Conservation (phyloP, 192 early-diverging fungal species). For the Coemansia reversa region DNA sequence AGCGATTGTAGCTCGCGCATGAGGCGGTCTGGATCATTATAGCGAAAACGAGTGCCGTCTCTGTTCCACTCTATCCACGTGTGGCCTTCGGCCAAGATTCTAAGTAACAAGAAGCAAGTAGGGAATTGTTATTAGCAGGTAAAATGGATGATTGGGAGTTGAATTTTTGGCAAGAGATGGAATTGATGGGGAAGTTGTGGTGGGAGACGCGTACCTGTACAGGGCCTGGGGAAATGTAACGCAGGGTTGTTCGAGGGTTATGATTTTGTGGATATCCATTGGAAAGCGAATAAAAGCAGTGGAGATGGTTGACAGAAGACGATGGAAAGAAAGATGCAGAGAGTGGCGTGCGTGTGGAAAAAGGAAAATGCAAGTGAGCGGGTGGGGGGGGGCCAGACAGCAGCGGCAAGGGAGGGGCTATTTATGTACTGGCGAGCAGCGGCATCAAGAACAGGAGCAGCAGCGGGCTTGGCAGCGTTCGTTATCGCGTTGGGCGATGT, state of each 20-base stretch:
- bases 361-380: neutral
- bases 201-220: slow-evolving; percentile 28
- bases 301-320: neutral
- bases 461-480: slow-evolving; percentile 21
- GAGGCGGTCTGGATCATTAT: slow-evolving; percentile 47
- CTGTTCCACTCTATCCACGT: slow-evolving; percentile 50
- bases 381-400: too few relatives aligned
- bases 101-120: neutral
- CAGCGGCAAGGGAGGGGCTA: neutral
- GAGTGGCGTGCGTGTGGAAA: neutral
- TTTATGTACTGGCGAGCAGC: slow-evolving; percentile 7
- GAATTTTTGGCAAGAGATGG: neutral
- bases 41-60: slow-evolving; percentile 45
- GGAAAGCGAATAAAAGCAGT: neutral
- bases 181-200: neutral
- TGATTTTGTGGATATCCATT: slow-evolving; percentile 50
- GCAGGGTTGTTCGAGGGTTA: slow-evolving; percentile 41
- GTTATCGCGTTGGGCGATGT: slow-evolving; percentile 26
- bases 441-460: slow-evolving; percentile 8
- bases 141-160: neutral
- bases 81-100: slow-evolving; percentile 42
- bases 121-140: neutral
- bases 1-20: slow-evolving; percentile 53
- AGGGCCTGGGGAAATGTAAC: slow-evolving; percentile 50
- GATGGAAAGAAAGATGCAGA: neutral